phyloP scores from a whole-genome alignment of 2,329 filamentous ascomycete species.

The Metarhizium guizhouense region DNA sequence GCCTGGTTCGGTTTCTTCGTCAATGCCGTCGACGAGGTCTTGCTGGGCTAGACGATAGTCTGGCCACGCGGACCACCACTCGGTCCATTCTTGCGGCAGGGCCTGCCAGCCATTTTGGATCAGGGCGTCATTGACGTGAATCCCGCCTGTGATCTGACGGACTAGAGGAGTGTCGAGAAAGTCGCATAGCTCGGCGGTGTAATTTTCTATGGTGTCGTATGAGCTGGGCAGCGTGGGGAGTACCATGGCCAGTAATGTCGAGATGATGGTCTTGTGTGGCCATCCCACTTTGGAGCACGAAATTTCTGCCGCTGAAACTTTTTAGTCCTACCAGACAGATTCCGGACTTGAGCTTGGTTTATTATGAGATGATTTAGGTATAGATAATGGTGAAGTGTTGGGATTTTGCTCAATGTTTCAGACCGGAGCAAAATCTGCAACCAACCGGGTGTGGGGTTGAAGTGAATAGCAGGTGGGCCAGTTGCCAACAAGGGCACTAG shows the following conservation, averaged over 20 bases:
- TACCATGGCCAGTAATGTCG: background rate
- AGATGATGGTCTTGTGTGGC: too few relatives aligned
- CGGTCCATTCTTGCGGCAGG: conserved; percentile 20
- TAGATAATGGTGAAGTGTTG: too few relatives aligned
- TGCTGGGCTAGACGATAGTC: conserved; percentile 21
- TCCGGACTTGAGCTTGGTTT: too few relatives aligned
- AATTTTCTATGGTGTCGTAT: conserved; percentile 10
- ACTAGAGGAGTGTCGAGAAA: conserved; percentile 19
- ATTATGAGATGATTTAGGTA: too few relatives aligned
- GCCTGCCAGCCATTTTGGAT: conserved; percentile 20
- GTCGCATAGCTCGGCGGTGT: conserved; percentile 13
- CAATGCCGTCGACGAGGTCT: conserved; percentile 20
- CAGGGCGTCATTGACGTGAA: conserved; percentile 25
- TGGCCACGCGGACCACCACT: conserved; percentile 18
- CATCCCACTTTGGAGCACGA: too few relatives aligned
- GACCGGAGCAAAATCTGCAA: too few relatives aligned
- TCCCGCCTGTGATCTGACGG: conserved; percentile 22
- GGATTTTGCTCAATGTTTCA: too few relatives aligned
- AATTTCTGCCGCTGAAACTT: too few relatives aligned
- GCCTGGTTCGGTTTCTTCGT: conserved; percentile 6
- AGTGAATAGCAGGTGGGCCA: too few relatives aligned
- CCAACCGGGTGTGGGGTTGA: too few relatives aligned
- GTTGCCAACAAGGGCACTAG: too few relatives aligned
- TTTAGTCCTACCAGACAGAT: too few relatives aligned
- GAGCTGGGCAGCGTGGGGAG: background rate